These are phyloP conservation scores for Entoloma clypeatum DNA, from an alignment of 1,284 basidiomycete genomes.

Conservation along the genomic window DNA sequence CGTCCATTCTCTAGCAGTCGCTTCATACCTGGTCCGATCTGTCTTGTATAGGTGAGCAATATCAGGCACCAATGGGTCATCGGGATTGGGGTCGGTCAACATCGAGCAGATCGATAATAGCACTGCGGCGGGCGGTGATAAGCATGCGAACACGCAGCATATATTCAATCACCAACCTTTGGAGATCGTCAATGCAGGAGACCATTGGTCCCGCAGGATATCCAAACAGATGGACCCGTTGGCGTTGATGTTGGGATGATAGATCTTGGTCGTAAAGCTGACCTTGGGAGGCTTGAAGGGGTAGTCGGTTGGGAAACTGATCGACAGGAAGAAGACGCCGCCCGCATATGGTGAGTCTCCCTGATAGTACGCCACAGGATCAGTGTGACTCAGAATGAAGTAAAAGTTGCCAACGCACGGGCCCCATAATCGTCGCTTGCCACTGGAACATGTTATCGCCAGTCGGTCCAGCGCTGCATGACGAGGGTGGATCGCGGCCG, in stretches of 20 bases:
- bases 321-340: slow-evolving; percentile 95
- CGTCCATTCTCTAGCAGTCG: slow-evolving; percentile 95
- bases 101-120: slow-evolving; percentile 94
- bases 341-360: slow-evolving; percentile 94
- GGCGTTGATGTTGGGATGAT: slow-evolving; percentile 96
- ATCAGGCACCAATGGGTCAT: slow-evolving; percentile 81
- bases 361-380: slow-evolving; percentile 37
- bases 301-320: slow-evolving; percentile 93
- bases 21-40: slow-evolving; percentile 89
- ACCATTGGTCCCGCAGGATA: slow-evolving; percentile 97
- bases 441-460: slow-evolving; percentile 98
- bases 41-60: slow-evolving; percentile 95
- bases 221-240: slow-evolving; percentile 99
- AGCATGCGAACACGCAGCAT: background rate
- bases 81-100: slow-evolving; percentile 96
- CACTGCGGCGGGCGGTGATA: slow-evolving; percentile 44
- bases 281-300: slow-evolving; percentile 99
- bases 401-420: slow-evolving; percentile 52
- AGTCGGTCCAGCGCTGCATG: slow-evolving; percentile 94
- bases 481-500: slow-evolving; percentile 94
- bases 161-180: slow-evolving; percentile 64
- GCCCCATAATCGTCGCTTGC: slow-evolving; percentile 98
- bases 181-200: slow-evolving; percentile 96
- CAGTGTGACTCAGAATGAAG: slow-evolving; percentile 19
- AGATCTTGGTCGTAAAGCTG: slow-evolving; percentile 97